A percentile compares a stretch with the other conserved stretches of the same genome.
Conservation (phyloP, 352 stramenopile species). For the Elongisporangium anandrum region DNA sequence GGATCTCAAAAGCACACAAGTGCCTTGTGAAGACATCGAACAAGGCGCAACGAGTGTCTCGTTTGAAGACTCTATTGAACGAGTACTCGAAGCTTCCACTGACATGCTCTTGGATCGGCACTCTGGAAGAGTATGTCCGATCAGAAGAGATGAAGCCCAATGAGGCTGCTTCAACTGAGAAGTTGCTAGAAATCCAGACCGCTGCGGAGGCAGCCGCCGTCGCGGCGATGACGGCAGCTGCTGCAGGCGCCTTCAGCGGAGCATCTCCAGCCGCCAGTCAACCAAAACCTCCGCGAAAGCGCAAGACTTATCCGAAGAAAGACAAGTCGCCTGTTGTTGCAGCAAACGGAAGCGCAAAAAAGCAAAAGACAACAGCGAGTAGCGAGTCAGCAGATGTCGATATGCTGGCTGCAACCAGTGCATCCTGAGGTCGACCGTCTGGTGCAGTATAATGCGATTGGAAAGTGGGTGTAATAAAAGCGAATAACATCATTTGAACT, state of each 20-base stretch:
- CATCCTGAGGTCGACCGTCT: neutral
- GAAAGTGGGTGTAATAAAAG: neutral
- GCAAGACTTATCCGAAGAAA: constrained; percentile 60
- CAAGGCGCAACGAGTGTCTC: constrained; percentile 51
- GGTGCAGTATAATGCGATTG: too few relatives aligned
- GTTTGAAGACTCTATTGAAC: constrained; percentile 75
- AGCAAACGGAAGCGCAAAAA: constrained; percentile 31
- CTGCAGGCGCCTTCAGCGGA: constrained; percentile 13
- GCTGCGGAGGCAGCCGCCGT: constrained; percentile 21
- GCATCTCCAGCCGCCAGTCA: neutral
- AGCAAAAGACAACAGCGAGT: constrained; percentile 28
- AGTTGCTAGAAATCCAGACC: constrained; percentile 23
- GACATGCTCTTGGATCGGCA: constrained; percentile 41
- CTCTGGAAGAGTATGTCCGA: constrained; percentile 18
- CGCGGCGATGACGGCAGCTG: constrained; percentile 25
- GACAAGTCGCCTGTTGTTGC: constrained; percentile 33
- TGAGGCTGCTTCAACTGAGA: constrained; percentile 23
- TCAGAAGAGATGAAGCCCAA: constrained; percentile 12
- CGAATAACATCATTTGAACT: neutral
- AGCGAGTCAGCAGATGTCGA: neutral
- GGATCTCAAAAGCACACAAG: constrained; percentile 80
- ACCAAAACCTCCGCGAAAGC: constrained; percentile 50
- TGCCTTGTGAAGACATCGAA: constrained; percentile 56
- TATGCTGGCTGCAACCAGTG: neutral
- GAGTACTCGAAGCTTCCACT: constrained; percentile 88